Conservation (phyloP, 768 basidiomycete species). For the Glaciozyma martinii region DNA sequence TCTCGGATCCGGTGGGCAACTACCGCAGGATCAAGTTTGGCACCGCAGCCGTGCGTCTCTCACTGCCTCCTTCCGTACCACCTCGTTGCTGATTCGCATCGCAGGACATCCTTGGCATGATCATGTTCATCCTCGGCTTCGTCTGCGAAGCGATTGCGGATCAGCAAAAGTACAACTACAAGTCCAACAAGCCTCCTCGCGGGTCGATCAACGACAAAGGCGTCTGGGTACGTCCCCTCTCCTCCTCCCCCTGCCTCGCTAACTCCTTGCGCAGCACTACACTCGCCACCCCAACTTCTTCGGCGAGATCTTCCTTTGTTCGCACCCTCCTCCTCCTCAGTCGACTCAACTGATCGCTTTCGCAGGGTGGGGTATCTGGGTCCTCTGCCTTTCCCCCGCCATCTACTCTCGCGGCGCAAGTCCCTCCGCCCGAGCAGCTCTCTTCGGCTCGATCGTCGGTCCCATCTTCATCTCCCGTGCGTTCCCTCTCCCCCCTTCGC, state of each 20-base stretch:
- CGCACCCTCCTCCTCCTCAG: slow-evolving; percentile 3
- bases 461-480: slow-evolving; percentile 51
- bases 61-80: not conserved
- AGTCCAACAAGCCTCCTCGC: slow-evolving; percentile 48
- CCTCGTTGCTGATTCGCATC: not conserved
- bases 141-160: slow-evolving; percentile 53
- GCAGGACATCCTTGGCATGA: slow-evolving; percentile 53
- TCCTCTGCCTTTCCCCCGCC: slow-evolving; percentile 37
- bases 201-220: slow-evolving; percentile 44
- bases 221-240: not conserved
- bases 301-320: slow-evolving; percentile 50
- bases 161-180: slow-evolving; percentile 55
- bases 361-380: slow-evolving; percentile 52
- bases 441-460: slow-evolving; percentile 53
- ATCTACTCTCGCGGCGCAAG: slow-evolving; percentile 52
- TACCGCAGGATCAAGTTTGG: slow-evolving; percentile 57
- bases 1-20: slow-evolving; percentile 47
- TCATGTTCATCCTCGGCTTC: slow-evolving; percentile 56
- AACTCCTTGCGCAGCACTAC: slow-evolving; percentile 45
- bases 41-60: slow-evolving; percentile 42
- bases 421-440: slow-evolving; percentile 48
- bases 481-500: slow-evolving; percentile 12
- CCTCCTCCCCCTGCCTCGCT: not conserved
- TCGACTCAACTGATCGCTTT: not conserved
- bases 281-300: slow-evolving; percentile 63